Evolutionary conservation across 176 grass and related monocot species (phyloP).

Genomic region (Aechmea fasciata): DNA sequence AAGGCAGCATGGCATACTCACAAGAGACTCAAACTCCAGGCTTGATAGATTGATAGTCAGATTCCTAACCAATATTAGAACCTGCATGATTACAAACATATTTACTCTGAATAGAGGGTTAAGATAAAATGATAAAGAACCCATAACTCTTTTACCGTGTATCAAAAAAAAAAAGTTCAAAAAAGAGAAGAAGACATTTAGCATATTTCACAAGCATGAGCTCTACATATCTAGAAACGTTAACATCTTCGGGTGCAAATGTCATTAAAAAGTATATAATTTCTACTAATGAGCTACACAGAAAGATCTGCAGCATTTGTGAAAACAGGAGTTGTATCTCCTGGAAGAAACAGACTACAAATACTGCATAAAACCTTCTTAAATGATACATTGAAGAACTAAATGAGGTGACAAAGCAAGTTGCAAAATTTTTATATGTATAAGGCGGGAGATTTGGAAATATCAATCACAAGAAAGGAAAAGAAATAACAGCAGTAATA

Average conservation of each 20-base stretch:
- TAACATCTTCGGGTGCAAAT: too few relatives aligned
- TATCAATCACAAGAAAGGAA: background rate
- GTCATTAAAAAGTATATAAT: too few relatives aligned
- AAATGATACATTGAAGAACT: slow-evolving; percentile 1
- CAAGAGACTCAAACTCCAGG: slow-evolving; percentile 43
- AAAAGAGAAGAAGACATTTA: background rate
- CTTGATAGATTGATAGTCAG: slow-evolving; percentile 47
- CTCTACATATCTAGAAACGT: too few relatives aligned
- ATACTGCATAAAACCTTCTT: background rate
- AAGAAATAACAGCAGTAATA: too few relatives aligned
- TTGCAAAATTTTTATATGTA: background rate
- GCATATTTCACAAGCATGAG: too few relatives aligned
- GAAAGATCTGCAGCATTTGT: too few relatives aligned
- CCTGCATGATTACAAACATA: slow-evolving; percentile 25
- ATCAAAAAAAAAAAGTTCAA: slow-evolving; percentile 1
- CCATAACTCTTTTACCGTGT: background rate
- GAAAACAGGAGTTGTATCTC: background rate
- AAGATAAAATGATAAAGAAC: background rate
- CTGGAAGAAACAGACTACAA: background rate
- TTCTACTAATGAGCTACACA: too few relatives aligned
- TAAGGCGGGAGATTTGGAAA: too few relatives aligned
- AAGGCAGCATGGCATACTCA: slow-evolving; percentile 25
- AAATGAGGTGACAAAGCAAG: background rate
- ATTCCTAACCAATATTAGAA: slow-evolving; percentile 62
- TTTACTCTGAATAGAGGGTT: slow-evolving; percentile 3